Percentiles rank a stretch among this genome's conserved stretches.
Evolutionary conservation across 495 filamentous ascomycete species (phyloP).

Genomic region (Daldinia grandis): DNA sequence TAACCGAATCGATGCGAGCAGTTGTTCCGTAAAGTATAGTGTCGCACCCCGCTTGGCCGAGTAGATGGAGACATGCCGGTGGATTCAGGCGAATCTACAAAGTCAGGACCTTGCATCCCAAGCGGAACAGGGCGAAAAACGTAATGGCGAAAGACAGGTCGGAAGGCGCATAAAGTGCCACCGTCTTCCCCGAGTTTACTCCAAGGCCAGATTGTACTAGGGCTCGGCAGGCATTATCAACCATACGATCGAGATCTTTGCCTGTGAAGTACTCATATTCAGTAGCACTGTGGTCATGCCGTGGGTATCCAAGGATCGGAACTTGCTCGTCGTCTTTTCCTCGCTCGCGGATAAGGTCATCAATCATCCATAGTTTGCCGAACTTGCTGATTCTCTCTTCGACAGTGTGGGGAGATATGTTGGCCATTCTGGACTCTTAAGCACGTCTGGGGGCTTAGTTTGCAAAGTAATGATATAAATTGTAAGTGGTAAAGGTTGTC

Average conservation of each 20-base stretch:
- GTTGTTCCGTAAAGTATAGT: conserved; percentile 52
- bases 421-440: conserved; percentile 28
- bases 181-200: conserved; percentile 47
- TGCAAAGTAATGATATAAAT: background rate
- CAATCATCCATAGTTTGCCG: conserved; percentile 54
- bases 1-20: conserved; percentile 50
- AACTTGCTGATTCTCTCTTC: conserved; percentile 37
- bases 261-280: conserved; percentile 64
- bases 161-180: conserved; percentile 64
- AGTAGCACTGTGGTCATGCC: conserved; percentile 41
- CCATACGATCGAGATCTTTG: conserved; percentile 61
- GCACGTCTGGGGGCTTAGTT: background rate
- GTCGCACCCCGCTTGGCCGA: conserved; percentile 55
- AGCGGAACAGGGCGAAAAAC: conserved; percentile 65
- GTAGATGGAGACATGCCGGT: conserved; percentile 60
- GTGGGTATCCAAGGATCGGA: conserved; percentile 63
- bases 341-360: conserved; percentile 61
- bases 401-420: conserved; percentile 42
- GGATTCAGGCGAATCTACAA: conserved; percentile 66
- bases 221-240: conserved; percentile 54
- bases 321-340: conserved; percentile 59
- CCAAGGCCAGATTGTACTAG: conserved; percentile 48
- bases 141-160: conserved; percentile 65
- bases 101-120: conserved; percentile 66
- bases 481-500: background rate